Percentiles rank a stretch among this genome's conserved stretches.
These are phyloP conservation scores for Trichoderma atroviride DNA, from an alignment of 2,329 filamentous ascomycete species.

Conservation along the genomic window DNA sequence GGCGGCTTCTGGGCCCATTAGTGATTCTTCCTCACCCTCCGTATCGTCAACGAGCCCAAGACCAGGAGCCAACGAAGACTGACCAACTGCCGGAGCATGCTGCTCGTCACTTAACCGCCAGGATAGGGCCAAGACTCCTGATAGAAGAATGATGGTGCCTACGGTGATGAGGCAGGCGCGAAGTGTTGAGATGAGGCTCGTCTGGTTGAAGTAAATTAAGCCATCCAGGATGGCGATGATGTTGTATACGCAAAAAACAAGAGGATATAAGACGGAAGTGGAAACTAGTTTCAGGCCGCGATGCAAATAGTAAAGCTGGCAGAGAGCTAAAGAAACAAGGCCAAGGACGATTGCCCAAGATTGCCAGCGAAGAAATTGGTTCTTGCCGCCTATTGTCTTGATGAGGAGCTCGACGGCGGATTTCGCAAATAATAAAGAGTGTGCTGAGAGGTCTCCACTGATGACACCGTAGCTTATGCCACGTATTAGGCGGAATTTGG, in stretches of 20 bases:
- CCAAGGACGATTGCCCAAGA: slow-evolving; percentile 88
- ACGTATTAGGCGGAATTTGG: slow-evolving; percentile 72
- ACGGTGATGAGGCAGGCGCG: slow-evolving; percentile 82
- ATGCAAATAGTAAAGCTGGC: slow-evolving; percentile 94
- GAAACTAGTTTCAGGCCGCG: slow-evolving; percentile 91
- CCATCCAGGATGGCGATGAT: slow-evolving; percentile 97
- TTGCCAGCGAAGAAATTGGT: slow-evolving; percentile 95
- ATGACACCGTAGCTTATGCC: slow-evolving; percentile 88
- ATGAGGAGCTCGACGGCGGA: slow-evolving; percentile 94
- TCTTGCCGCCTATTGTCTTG: slow-evolving; percentile 78
- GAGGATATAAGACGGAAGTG: slow-evolving; percentile 91
- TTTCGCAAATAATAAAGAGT: slow-evolving; percentile 91
- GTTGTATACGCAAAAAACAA: slow-evolving; percentile 99
- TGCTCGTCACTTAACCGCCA: slow-evolving; percentile 88
- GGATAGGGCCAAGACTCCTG: slow-evolving; percentile 86
- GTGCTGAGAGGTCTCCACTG: slow-evolving; percentile 90
- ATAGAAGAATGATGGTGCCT: slow-evolving; percentile 82
- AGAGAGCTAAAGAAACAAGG: slow-evolving; percentile 79
- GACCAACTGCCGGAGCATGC: slow-evolving; percentile 59
- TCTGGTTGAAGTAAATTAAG: slow-evolving; percentile 94
- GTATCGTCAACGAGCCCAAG: slow-evolving; percentile 77
- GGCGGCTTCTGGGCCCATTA: slow-evolving; percentile 52
- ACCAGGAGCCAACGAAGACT: slow-evolving; percentile 77
- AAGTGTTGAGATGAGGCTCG: slow-evolving; percentile 72
- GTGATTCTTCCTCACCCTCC: slow-evolving; percentile 61